Percentiles rank a stretch among this genome's conserved stretches.
Conservation (phyloP, 495 filamentous ascomycete species). For the Pyronema omphalodes region DNA sequence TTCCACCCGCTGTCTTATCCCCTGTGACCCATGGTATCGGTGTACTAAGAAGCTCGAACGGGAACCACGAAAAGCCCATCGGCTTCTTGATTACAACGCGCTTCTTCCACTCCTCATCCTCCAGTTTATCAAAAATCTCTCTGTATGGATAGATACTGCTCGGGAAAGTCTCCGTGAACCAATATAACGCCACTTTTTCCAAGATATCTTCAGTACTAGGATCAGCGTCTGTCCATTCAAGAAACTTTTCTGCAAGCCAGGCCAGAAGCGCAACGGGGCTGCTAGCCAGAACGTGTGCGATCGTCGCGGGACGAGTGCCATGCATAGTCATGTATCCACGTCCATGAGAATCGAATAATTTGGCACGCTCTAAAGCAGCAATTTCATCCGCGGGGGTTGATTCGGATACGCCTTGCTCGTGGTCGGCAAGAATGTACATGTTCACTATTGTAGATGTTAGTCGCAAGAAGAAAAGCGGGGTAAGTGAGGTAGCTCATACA, state of each 20-base stretch:
- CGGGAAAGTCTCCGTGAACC: conserved; percentile 43
- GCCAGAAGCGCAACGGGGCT: conserved; percentile 45
- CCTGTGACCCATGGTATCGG: conserved; percentile 35
- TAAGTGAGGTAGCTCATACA: conserved; percentile 13
- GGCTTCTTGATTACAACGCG: conserved; percentile 34
- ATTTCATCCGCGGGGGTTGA: not conserved
- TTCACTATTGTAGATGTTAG: too few relatives aligned
- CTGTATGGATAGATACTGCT: conserved; percentile 41
- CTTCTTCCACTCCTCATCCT: not conserved
- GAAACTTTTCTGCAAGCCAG: conserved; percentile 53
- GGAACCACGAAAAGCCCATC: conserved; percentile 40
- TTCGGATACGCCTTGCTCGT: not conserved
- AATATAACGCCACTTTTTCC: conserved; percentile 40
- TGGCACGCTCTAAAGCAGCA: conserved; percentile 20
- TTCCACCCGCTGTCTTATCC: conserved; percentile 28
- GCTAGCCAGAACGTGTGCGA: conserved; percentile 38
- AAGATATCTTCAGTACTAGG: conserved; percentile 37
- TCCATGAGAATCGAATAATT: conserved; percentile 28
- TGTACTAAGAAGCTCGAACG: conserved; percentile 32
- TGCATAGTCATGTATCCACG: conserved; percentile 39
- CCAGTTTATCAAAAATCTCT: conserved; percentile 14
- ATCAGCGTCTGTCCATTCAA: conserved; percentile 41
- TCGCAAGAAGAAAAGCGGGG: too few relatives aligned
- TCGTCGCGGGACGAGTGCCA: conserved; percentile 40
- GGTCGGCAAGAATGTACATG: too few relatives aligned